phyloP scores from a whole-genome alignment of 352 stramenopile genomes.

The Phytophthora pseudosyringae region DNA sequence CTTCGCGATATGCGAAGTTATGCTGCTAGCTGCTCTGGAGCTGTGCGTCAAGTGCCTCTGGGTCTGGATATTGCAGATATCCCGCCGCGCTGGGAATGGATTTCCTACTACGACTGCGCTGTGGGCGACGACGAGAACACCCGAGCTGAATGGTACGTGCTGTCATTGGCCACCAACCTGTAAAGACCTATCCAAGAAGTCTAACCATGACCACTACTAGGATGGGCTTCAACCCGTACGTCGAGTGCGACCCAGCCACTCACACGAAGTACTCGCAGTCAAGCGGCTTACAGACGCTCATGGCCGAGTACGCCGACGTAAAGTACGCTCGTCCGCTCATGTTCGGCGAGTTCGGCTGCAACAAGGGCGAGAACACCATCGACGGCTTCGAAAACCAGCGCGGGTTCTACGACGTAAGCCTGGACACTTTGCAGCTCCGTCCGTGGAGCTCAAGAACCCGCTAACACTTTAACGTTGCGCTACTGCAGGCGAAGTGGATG shows the following conservation, averaged over 20 bases:
- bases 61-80: slow-evolving; percentile 72
- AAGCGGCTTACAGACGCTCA: slow-evolving; percentile 59
- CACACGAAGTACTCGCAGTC: slow-evolving; percentile 66
- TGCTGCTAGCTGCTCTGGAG: slow-evolving; percentile 42
- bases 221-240: slow-evolving; percentile 75
- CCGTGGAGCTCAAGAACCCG: background rate
- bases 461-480: background rate
- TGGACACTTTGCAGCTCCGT: slow-evolving; percentile 5
- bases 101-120: slow-evolving; percentile 71
- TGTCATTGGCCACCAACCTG: too few relatives aligned
- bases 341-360: slow-evolving; percentile 83
- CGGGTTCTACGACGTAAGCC: slow-evolving; percentile 59
- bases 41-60: slow-evolving; percentile 60
- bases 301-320: slow-evolving; percentile 59
- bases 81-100: slow-evolving; percentile 56
- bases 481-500: slow-evolving; percentile 69
- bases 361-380: slow-evolving; percentile 68
- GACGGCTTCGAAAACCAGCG: slow-evolving; percentile 77
- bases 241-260: slow-evolving; percentile 62
- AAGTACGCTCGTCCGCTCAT: slow-evolving; percentile 65
- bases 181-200: background rate
- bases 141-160: slow-evolving; percentile 52
- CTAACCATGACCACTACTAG: slow-evolving; percentile 1
- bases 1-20: slow-evolving; percentile 67
- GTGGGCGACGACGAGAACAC: slow-evolving; percentile 62